Conservation (phyloP, 2,329 filamentous ascomycete species). For the Botrytis porri region DNA sequence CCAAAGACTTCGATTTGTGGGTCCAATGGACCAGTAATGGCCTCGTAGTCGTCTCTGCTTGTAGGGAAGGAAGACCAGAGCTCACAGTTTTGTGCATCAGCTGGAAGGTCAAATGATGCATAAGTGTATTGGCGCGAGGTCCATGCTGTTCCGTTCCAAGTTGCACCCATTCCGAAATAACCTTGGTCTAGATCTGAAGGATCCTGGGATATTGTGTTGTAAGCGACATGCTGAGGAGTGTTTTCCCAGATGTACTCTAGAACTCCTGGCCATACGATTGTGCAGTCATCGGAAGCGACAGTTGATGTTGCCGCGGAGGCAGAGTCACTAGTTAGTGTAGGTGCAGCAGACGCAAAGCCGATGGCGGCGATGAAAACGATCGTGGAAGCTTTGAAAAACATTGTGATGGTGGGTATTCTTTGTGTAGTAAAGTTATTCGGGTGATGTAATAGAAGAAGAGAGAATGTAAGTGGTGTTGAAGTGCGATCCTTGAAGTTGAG, state of each 20-base stretch:
- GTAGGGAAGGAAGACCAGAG: background rate
- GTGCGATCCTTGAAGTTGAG: background rate
- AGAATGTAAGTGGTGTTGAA: too few relatives aligned
- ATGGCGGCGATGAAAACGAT: background rate
- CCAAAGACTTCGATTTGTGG: background rate
- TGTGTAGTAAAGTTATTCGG: background rate
- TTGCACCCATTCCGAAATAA: slow-evolving; percentile 4
- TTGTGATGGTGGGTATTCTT: background rate
- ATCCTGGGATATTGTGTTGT: background rate
- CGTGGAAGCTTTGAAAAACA: background rate
- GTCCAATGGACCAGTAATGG: background rate
- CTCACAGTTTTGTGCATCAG: background rate
- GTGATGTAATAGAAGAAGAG: background rate
- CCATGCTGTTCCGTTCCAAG: slow-evolving; percentile 3
- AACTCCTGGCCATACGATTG: background rate
- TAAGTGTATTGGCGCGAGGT: slow-evolving; percentile 3
- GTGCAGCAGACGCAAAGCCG: background rate
- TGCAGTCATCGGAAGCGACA: background rate
- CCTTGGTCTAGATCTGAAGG: background rate
- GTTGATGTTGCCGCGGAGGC: background rate
- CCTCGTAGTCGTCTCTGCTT: background rate
- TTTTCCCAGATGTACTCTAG: background rate
- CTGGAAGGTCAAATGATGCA: slow-evolving; percentile 1
- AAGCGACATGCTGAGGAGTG: background rate
- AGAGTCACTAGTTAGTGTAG: background rate